phyloP scores from a whole-genome alignment of 495 filamentous ascomycete species.

The Durotheca rogersii region DNA sequence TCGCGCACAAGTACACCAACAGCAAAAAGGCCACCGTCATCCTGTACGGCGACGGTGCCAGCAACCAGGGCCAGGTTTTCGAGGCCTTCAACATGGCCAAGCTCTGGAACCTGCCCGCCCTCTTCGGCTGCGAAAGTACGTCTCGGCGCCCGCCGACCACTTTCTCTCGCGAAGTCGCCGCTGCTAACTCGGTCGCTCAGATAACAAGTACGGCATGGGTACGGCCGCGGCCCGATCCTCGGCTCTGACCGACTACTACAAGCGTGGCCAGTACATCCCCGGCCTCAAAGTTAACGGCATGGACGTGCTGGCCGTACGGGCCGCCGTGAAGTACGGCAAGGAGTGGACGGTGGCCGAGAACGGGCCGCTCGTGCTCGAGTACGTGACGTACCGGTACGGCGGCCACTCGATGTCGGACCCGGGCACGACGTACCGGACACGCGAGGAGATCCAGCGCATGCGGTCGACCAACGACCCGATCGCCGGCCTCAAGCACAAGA shows the following conservation, averaged over 20 bases:
- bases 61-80: slow-evolving; percentile 99
- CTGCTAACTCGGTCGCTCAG: slow-evolving; percentile 49
- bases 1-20: slow-evolving; percentile 91
- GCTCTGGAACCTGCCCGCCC: slow-evolving; percentile 92
- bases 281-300: slow-evolving; percentile 99
- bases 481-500: slow-evolving; percentile 94
- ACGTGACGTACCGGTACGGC: slow-evolving; percentile 98
- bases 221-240: slow-evolving; percentile 92
- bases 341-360: slow-evolving; percentile 76
- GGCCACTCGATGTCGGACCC: slow-evolving; percentile 99
- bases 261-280: slow-evolving; percentile 99
- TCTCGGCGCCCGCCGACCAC: slow-evolving; percentile 13
- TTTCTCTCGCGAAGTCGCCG: background rate
- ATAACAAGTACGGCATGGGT: slow-evolving; percentile 99
- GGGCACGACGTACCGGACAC: slow-evolving; percentile 97
- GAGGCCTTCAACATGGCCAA: slow-evolving; percentile 99
- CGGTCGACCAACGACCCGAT: slow-evolving; percentile 97
- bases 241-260: slow-evolving; percentile 98
- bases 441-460: slow-evolving; percentile 99
- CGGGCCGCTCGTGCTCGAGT: slow-evolving; percentile 94
- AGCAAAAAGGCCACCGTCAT: slow-evolving; percentile 81
- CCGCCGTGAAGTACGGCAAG: slow-evolving; percentile 89
- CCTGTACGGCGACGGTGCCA: slow-evolving; percentile 95
- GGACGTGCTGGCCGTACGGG: slow-evolving; percentile 98
- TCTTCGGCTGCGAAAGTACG: slow-evolving; percentile 98